Evolutionary conservation across 805 yeast species (phyloP).

Genomic region (Cyberlindnera saturnus): DNA sequence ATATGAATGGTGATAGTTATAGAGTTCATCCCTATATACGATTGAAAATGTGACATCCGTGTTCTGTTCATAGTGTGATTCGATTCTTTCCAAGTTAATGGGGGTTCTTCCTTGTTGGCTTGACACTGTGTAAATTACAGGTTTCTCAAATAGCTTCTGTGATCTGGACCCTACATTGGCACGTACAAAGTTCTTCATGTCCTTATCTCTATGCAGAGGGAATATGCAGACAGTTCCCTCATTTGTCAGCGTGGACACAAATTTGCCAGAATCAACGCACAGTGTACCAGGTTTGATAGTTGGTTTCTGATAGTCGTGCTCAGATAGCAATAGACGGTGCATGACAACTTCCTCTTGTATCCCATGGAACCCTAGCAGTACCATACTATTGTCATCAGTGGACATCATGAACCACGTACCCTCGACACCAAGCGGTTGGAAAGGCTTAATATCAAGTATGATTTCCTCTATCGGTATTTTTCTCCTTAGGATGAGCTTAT

Average conservation of each 20-base stretch:
- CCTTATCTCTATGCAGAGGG: slow-evolving; percentile 7
- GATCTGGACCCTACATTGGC: slow-evolving; percentile 4
- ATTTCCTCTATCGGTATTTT: slow-evolving; percentile 10
- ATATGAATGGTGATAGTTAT: slow-evolving; percentile 11
- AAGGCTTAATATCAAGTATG: slow-evolving; percentile 10
- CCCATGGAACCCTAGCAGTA: slow-evolving; percentile 13
- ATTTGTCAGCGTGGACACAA: slow-evolving; percentile 11
- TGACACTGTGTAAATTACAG: slow-evolving; percentile 10
- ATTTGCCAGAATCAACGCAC: slow-evolving; percentile 7
- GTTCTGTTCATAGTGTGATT: slow-evolving; percentile 6
- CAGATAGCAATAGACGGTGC: slow-evolving; percentile 1
- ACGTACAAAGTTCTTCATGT: slow-evolving; percentile 11
- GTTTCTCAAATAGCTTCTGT: slow-evolving; percentile 10
- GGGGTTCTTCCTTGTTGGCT: slow-evolving; percentile 16
- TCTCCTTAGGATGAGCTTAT: slow-evolving; percentile 4
- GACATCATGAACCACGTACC: slow-evolving; percentile 13
- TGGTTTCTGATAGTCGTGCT: not conserved
- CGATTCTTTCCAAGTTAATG: slow-evolving; percentile 10
- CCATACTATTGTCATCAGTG: slow-evolving; percentile 11
- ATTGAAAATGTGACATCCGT: slow-evolving; percentile 8
- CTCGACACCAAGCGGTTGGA: slow-evolving; percentile 6
- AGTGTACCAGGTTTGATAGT: slow-evolving; percentile 12
- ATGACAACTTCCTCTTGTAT: slow-evolving; percentile 11
- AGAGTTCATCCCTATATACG: slow-evolving; percentile 14
- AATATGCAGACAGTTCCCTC: slow-evolving; percentile 15